Conservation (phyloP, 1,284 basidiomycete genomes). For the Thecaphora thlaspeos region DNA sequence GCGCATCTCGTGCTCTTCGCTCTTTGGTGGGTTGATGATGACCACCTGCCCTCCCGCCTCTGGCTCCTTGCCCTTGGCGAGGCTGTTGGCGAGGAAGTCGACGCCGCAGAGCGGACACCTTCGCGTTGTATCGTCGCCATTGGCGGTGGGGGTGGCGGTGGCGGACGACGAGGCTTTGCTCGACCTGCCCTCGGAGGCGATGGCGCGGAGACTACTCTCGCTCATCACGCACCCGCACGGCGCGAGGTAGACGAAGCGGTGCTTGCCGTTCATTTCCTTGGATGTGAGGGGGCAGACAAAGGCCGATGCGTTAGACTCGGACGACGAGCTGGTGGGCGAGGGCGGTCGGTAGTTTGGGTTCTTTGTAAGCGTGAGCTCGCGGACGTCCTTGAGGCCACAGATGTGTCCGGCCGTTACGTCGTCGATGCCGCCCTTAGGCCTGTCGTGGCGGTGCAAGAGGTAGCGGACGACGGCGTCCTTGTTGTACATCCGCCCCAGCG, state of each 20-base stretch:
- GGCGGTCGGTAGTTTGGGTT: conserved; percentile 32
- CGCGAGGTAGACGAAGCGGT: conserved; percentile 47
- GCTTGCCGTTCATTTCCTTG: conserved; percentile 49
- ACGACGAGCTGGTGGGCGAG: conserved; percentile 8
- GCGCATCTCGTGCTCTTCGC: conserved; percentile 29
- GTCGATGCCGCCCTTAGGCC: conserved; percentile 25
- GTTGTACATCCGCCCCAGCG: conserved; percentile 52
- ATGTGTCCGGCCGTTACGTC: conserved; percentile 22
- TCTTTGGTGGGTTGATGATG: conserved; percentile 31
- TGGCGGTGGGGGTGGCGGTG: not conserved
- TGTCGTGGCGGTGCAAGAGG: conserved; percentile 30
- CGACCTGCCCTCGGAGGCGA: conserved; percentile 3
- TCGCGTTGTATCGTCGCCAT: not conserved
- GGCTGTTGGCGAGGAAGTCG: conserved; percentile 21
- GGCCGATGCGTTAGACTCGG: conserved; percentile 17
- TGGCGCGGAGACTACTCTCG: conserved; percentile 38
- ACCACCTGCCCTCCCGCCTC: conserved; percentile 26
- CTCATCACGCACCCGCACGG: conserved; percentile 49
- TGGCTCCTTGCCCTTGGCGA: conserved; percentile 20
- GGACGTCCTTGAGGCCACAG: conserved; percentile 44
- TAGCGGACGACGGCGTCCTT: conserved; percentile 52
- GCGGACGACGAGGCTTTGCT: not conserved
- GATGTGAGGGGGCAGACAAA: conserved; percentile 51
- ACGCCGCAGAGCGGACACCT: conserved; percentile 42
- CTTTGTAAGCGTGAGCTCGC: conserved; percentile 26